These are phyloP conservation scores for Drosera spatulata DNA, from an alignment of 179 eudicot genomes.

Conservation along the genomic window DNA sequence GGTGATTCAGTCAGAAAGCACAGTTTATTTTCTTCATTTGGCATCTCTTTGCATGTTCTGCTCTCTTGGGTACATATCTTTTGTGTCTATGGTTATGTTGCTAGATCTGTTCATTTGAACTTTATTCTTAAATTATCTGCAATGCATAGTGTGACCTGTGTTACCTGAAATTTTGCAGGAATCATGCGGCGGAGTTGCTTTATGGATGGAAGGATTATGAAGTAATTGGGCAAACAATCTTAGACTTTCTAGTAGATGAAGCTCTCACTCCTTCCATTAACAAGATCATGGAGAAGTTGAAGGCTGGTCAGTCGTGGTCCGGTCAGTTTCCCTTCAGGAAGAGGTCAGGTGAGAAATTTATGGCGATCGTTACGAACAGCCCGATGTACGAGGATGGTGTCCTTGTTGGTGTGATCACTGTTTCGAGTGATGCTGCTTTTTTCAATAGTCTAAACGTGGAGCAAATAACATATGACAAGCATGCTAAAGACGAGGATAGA, in stretches of 20 bases:
- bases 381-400: slow-evolving; percentile 63
- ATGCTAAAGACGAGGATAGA: slow-evolving; percentile 14
- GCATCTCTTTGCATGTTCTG: too few species aligned
- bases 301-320: slow-evolving; percentile 59
- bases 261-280: slow-evolving; percentile 24
- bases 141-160: too few species aligned
- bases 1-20: too few species aligned
- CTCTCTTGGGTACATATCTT: too few species aligned
- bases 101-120: too few species aligned
- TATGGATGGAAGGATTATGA: slow-evolving; percentile 66
- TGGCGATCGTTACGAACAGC: slow-evolving; percentile 65
- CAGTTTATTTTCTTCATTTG: too few species aligned
- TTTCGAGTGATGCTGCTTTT: slow-evolving; percentile 66
- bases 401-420: slow-evolving; percentile 74
- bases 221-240: slow-evolving; percentile 38
- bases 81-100: too few species aligned
- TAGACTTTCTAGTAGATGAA: slow-evolving; percentile 51
- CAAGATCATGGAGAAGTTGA: slow-evolving; percentile 35
- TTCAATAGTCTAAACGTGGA: slow-evolving; percentile 31
- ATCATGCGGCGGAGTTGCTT: slow-evolving; percentile 60
- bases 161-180: slow-evolving; percentile 33
- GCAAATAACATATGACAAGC: slow-evolving; percentile 13
- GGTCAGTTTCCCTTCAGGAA: slow-evolving; percentile 76
- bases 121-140: background rate
- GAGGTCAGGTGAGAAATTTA: slow-evolving; percentile 51